phyloP scores from a whole-genome alignment of 768 basidiomycete species.

The Vishniacozyma victoriae region DNA sequence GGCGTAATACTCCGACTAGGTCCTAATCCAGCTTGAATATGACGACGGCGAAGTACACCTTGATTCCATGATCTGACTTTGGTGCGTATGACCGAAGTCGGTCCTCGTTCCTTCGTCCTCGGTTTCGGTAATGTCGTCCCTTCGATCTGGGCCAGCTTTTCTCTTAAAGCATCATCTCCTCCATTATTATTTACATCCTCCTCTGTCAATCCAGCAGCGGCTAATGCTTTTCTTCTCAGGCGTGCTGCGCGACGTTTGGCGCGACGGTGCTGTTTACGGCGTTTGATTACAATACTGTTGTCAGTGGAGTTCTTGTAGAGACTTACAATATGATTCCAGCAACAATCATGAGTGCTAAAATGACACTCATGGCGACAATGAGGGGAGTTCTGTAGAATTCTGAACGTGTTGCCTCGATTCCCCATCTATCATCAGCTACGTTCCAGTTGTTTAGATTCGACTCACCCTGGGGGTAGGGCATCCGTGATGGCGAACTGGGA shows the following conservation, averaged over 20 bases:
- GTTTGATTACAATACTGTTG: conserved; percentile 32
- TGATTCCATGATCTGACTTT: conserved; percentile 32
- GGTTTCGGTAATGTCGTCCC: conserved; percentile 13
- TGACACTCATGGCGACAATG: conserved; percentile 38
- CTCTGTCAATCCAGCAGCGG: conserved; percentile 29
- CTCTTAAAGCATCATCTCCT: conserved; percentile 20
- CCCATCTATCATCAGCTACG: conserved; percentile 25
- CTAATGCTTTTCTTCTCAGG: conserved; percentile 26
- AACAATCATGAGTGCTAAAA: conserved; percentile 36
- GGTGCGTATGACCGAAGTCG: conserved; percentile 13
- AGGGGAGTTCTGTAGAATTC: conserved; percentile 42
- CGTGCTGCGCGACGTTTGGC: conserved; percentile 34
- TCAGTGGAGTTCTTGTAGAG: background rate
- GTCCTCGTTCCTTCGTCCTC: conserved; percentile 18
- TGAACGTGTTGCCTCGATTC: conserved; percentile 31
- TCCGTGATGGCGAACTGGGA: conserved; percentile 28
- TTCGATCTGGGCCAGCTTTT: conserved; percentile 31
- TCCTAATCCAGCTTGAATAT: background rate
- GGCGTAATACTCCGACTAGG: background rate
- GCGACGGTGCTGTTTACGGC: conserved; percentile 35
- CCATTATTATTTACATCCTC: conserved; percentile 17
- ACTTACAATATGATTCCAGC: conserved; percentile 34
- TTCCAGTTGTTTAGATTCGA: background rate
- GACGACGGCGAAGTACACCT: conserved; percentile 8
- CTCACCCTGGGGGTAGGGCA: conserved; percentile 34